phyloP scores from a whole-genome alignment of 306 rosid genomes.

The Vigna angularis region DNA sequence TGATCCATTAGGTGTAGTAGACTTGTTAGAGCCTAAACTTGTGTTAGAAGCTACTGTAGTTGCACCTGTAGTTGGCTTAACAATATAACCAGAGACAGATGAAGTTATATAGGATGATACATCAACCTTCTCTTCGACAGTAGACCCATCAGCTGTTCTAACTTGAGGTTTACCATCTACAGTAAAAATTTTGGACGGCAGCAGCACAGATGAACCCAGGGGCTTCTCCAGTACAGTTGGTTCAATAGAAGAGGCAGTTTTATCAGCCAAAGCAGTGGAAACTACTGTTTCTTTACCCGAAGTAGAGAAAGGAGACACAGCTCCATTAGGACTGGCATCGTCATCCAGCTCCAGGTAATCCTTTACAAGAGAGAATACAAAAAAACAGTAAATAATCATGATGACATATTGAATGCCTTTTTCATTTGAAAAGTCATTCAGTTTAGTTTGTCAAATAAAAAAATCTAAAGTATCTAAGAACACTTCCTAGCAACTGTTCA shows the following conservation, averaged over 20 bases:
- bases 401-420: conserved; percentile 10
- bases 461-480: conserved; percentile 23
- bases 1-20: conserved; percentile 45
- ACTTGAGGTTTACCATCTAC: conserved; percentile 39
- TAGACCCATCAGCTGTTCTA: conserved; percentile 46
- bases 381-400: conserved; percentile 27
- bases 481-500: neutral
- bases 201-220: conserved; percentile 44
- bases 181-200: conserved; percentile 37
- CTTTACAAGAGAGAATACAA: conserved; percentile 43
- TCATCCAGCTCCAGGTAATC: conserved; percentile 85
- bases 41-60: conserved; percentile 36
- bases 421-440: conserved; percentile 1
- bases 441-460: neutral
- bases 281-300: conserved; percentile 49
- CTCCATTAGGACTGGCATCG: conserved; percentile 60
- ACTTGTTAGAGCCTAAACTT: conserved; percentile 45
- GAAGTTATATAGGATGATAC: conserved; percentile 37
- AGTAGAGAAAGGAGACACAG: conserved; percentile 45
- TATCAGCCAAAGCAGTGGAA: conserved; percentile 43
- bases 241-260: conserved; percentile 45
- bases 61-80: conserved; percentile 38
- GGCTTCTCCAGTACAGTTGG: conserved; percentile 41
- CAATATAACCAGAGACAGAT: conserved; percentile 41
- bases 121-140: conserved; percentile 47